Evolutionary conservation across 306 rosid genomes (phyloP).

Genomic region (Acacia acuminata): DNA sequence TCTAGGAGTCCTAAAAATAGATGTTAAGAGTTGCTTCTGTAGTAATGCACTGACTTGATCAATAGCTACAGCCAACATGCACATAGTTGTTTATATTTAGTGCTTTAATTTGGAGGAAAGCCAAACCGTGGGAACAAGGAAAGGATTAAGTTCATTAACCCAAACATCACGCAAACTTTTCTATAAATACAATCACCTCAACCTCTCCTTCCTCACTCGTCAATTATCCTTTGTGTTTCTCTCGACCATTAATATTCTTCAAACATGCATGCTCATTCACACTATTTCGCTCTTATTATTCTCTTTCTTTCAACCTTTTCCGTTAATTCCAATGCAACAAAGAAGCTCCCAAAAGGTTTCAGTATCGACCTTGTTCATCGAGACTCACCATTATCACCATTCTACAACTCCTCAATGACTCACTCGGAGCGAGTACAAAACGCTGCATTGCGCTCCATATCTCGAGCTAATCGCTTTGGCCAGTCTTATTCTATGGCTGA

Average conservation of each 20-base stretch:
- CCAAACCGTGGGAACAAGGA: too few species aligned
- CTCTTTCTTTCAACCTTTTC: background rate
- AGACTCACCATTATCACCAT: background rate
- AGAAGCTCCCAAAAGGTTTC: too few species aligned
- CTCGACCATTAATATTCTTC: background rate
- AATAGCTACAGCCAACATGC: background rate
- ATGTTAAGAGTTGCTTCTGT: too few species aligned
- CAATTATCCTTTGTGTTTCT: background rate
- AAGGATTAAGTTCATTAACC: too few species aligned
- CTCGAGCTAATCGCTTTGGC: background rate
- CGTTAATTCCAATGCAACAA: background rate
- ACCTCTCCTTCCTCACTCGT: background rate
- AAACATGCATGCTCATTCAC: background rate
- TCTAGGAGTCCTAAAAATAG: too few species aligned
- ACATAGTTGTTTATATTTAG: background rate
- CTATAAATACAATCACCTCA: background rate
- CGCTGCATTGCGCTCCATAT: background rate
- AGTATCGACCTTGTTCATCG: background rate
- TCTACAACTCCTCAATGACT: background rate
- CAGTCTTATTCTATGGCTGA: background rate
- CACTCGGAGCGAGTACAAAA: background rate
- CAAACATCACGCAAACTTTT: too few species aligned
- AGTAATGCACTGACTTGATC: too few species aligned
- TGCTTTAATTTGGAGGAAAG: too few species aligned
- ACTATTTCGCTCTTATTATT: background rate